phyloP scores from a whole-genome alignment of 257 asterid genomes.

The Nyctanthes arbortristis region DNA sequence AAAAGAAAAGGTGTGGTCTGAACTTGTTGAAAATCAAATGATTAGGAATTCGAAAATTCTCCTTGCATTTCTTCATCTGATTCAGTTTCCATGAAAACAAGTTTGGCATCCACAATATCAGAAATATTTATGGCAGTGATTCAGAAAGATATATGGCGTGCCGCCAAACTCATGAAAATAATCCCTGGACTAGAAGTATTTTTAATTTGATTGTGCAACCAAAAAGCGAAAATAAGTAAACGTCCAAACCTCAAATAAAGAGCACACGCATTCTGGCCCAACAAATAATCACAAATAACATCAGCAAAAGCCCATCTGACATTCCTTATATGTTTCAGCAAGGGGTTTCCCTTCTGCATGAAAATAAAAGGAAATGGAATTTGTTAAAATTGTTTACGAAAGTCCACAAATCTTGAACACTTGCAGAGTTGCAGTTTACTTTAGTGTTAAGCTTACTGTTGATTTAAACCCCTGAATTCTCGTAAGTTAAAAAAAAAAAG shows the following conservation, averaged over 20 bases:
- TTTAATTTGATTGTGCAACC: background rate
- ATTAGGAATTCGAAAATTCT: background rate
- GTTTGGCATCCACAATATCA: background rate
- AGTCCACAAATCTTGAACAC: background rate
- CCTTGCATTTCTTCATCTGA: background rate
- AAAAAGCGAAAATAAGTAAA: conserved; percentile 11
- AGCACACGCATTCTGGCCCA: conserved; percentile 85
- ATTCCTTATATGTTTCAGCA: conserved; percentile 90
- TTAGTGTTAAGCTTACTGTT: too few relatives aligned
- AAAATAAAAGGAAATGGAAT: conserved; percentile 10
- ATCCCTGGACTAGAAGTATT: background rate
- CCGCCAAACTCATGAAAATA: background rate
- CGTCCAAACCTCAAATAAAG: conserved; percentile 77
- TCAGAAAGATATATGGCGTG: background rate
- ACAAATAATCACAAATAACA: conserved; percentile 69
- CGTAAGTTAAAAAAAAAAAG: background rate
- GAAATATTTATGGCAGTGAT: background rate
- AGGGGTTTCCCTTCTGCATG: conserved; percentile 94
- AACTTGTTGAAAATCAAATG: background rate
- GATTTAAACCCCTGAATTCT: background rate
- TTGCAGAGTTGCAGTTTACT: too few relatives aligned
- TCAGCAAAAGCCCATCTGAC: conserved; percentile 93
- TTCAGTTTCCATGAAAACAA: background rate
- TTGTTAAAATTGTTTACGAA: conserved; percentile 1
- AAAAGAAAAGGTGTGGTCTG: too few relatives aligned